Evolutionary conservation across 192 early-diverging fungal genomes (phyloP).

Genomic region (Glomus cerebriforme): DNA sequence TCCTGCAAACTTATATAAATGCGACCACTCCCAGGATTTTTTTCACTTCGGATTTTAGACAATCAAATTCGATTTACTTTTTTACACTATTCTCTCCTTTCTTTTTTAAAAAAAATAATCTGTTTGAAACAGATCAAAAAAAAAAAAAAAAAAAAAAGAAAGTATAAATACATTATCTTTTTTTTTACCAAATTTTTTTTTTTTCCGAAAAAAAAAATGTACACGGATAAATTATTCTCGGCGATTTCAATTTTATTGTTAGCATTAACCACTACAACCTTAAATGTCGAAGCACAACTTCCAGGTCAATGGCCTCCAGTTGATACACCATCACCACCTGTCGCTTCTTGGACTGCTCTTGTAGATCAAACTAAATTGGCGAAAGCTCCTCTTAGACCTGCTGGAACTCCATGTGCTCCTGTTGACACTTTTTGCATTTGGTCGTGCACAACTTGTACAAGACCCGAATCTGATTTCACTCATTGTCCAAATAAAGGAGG

Average conservation of each 20-base stretch:
- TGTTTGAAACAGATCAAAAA: too few species aligned
- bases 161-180: too few species aligned
- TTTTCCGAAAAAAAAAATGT: too few species aligned
- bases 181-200: too few species aligned
- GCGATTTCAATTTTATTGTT: background rate
- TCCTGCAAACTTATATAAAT: too few species aligned
- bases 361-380: background rate
- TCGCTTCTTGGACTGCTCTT: background rate
- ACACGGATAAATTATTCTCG: background rate
- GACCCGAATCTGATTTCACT: background rate
- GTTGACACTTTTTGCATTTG: background rate
- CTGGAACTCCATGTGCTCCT: background rate
- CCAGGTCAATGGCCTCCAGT: background rate
- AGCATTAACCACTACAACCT: background rate
- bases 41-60: too few species aligned
- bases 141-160: too few species aligned
- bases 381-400: background rate
- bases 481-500: conserved; percentile 7
- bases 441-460: background rate
- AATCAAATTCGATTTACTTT: too few species aligned
- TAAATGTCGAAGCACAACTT: background rate
- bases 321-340: background rate
- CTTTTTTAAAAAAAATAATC: too few species aligned
- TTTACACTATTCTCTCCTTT: too few species aligned
- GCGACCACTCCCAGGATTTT: too few species aligned